These are phyloP conservation scores for Phytophthora kernoviae DNA, from an alignment of 352 stramenopile species.

Conservation along the genomic window DNA sequence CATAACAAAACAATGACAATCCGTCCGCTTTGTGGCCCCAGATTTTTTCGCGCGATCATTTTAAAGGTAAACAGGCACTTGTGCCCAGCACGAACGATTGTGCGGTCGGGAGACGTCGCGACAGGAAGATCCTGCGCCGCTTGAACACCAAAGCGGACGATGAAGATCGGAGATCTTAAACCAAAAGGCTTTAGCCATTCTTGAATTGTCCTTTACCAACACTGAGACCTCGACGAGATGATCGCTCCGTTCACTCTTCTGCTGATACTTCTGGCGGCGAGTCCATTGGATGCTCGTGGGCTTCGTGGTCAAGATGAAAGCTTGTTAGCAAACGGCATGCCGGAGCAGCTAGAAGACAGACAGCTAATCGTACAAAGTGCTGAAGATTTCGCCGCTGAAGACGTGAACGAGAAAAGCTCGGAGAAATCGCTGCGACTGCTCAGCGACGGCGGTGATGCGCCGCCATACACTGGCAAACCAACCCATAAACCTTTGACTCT, in stretches of 20 bases:
- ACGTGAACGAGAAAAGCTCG: not conserved
- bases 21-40: not conserved
- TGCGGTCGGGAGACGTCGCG: not conserved
- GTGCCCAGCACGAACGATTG: not conserved
- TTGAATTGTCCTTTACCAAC: constrained; percentile 1
- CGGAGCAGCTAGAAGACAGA: no score
- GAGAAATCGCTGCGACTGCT: not conserved
- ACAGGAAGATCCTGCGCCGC: no score
- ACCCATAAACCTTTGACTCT: no score
- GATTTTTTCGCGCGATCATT: no score
- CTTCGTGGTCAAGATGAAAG: no score
- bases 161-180: not conserved
- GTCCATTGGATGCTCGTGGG: constrained; percentile 1
- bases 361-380: no score
- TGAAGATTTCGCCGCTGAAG: no score
- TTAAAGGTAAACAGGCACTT: no score
- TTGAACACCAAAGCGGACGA: not conserved
- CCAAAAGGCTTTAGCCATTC: constrained; percentile 4
- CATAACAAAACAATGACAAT: constrained; percentile 20
- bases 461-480: no score
- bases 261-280: not conserved
- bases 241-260: constrained; percentile 3
- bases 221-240: constrained; percentile 17
- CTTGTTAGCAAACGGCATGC: not conserved
- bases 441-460: no score